Conservation (phyloP, 2,329 filamentous ascomycete species). For the Aspergillus aculeatus region DNA sequence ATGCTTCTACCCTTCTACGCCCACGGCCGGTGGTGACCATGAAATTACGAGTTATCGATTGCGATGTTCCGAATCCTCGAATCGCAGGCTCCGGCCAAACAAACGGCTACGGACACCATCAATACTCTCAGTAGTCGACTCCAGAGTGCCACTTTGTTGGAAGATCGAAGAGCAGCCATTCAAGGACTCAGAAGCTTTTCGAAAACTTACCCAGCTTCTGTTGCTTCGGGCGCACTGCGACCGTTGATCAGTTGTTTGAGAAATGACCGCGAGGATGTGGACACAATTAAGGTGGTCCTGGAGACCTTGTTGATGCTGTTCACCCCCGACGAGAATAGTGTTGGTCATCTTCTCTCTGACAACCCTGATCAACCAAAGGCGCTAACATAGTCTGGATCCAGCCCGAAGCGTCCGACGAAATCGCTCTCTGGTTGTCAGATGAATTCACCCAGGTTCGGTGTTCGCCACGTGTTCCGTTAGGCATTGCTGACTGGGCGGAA, state of each 20-base stretch:
- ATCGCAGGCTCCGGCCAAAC: conserved; percentile 81
- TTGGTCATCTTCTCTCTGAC: conserved; percentile 36
- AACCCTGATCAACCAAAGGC: conserved; percentile 1
- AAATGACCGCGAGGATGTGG: conserved; percentile 89
- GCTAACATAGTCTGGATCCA: conserved; percentile 44
- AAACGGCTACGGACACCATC: conserved; percentile 94
- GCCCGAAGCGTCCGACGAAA: conserved; percentile 94
- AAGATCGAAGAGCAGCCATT: conserved; percentile 91
- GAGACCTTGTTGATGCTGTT: conserved; percentile 96
- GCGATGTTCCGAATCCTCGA: conserved; percentile 60
- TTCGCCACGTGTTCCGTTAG: conserved; percentile 5
- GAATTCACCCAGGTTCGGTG: conserved; percentile 81
- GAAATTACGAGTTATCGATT: conserved; percentile 35
- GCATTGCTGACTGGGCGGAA: conserved; percentile 53
- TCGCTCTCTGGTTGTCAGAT: conserved; percentile 92
- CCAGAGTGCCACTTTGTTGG: conserved; percentile 83
- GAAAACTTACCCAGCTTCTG: conserved; percentile 92
- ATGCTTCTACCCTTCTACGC: conserved; percentile 30
- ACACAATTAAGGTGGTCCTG: conserved; percentile 91
- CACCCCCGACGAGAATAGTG: conserved; percentile 62
- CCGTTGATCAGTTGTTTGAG: conserved; percentile 80
- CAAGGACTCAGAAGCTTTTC: conserved; percentile 91
- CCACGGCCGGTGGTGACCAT: conserved; percentile 40
- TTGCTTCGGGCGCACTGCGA: conserved; percentile 87
- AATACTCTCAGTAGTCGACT: conserved; percentile 83